Evolutionary conservation across 1,139 yeast genomes (phyloP), one percentile per base, ranked within the genome.

Genomic region (Wickerhamomyces sp.): DNA sequence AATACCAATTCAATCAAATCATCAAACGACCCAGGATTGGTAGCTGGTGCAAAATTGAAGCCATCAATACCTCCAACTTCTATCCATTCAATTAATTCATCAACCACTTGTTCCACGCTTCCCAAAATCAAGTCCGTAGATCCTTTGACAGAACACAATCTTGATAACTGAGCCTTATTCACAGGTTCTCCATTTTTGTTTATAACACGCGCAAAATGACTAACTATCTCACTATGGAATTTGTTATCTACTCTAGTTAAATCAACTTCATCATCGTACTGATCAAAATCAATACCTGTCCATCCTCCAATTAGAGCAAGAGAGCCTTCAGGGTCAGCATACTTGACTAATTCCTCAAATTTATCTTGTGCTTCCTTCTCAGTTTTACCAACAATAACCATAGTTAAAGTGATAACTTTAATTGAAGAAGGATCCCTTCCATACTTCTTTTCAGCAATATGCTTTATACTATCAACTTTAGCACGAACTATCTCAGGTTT

Each of bases 31-130:
- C 58, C 60, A 3, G 67, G 67, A 21, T 56, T 41, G 3, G 50
- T 43, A 4, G 63, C 58, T 40, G 60, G 58, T 3, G 60, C 56
- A 35, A 64, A 27, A 26, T 46, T 43, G 25, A 51, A 64, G 3
- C 69, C 69, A 43, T 64, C 68, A 16, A 64, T 49, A 18, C 57
- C 65, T 7, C 58, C 47, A 12, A 54, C 41, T 7, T 59, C 58
- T 6, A 56, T 60, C 64, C 65, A 63, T 24, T 46, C 43, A 31
- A 61, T 58, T 16, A 64, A 44, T 15, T 50, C 46, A 35, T 62
- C 60, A 2, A 59, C 61, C 12, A 59, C 61, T 29, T 51, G 52
- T 21, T 44, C 36, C 7, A 58, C 54, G 1, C 60, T 48, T 2
- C 64, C 63, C 27, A 42, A 18, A 12, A 42, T 16, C 16, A 58